Base-by-base conservation (phyloP, 148 eudicot species). In the Fagopyrum homotropicum region DNA sequence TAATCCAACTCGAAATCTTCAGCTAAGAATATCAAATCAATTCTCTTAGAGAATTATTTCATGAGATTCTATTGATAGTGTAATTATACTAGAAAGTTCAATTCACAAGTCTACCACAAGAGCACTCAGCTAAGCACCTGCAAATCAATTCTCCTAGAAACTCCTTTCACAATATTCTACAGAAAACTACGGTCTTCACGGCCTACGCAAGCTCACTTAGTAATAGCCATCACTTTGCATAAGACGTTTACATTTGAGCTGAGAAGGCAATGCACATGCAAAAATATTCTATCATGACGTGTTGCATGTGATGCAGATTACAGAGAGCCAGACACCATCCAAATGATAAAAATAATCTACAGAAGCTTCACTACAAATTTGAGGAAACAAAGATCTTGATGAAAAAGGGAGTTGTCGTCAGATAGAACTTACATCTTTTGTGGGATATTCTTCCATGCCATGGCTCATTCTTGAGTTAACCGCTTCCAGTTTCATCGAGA, bases 401-500 rank as follows among this genome's bases (percentile, higher is more conserved):
- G 30, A 40, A 0, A 64, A 9, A 11, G 30, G 43, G 30, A 72
- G 19, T 48, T 46, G 4, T 50, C 5, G 69, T 63, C 46, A 15
- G 45, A 43, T 35, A 15, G 4, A 64, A 77, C 88, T 86, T 81
- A 88, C 91, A 75, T 88, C 88, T 84, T 86, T 86, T 4, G 83
- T 43, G 52, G 87, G 86, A 66, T 73, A 84, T 73, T 78, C 88
- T 83, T 85, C 88, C 64, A 82, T 83, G 72, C 76, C 79, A 71
- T 80, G 79, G 46, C 75, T 66, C 75, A 73, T 69, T 79, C 84
- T 86, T 45, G 90, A 69, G 82, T 85, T 86, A 40, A 89, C 92
- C 5, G 92, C 83, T 83, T 87, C 90, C 57, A 89, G 87, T 84
- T 89, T 89, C 92, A 89, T 86, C 7, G 92, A 89, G 59, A 89